phyloP scores from a whole-genome alignment of 371 early-diverging fungal species.

The Mucor circinelloides region DNA sequence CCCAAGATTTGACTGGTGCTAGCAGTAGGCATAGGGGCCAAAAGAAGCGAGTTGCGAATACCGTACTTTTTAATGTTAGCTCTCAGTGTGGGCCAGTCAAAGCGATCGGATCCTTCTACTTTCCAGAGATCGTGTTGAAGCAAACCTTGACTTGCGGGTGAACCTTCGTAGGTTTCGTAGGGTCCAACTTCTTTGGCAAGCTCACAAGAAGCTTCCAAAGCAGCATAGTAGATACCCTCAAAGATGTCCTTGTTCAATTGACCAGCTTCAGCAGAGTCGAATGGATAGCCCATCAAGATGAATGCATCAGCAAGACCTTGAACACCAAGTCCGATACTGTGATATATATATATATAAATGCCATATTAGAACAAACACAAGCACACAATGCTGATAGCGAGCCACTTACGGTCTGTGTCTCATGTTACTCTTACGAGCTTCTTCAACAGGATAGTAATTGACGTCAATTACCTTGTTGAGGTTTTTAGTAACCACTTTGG shows the following conservation, averaged over 20 bases:
- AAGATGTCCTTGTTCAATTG: constrained; percentile 93
- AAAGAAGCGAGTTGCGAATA: constrained; percentile 97
- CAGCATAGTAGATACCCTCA: constrained; percentile 98
- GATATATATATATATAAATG: not conserved
- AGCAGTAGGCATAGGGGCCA: constrained; percentile 99
- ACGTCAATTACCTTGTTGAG: constrained; percentile 98
- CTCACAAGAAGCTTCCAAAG: constrained; percentile 95
- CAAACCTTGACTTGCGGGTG: constrained; percentile 91
- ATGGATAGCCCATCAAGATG: constrained; percentile 93
- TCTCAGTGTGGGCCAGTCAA: constrained; percentile 94
- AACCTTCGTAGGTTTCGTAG: constrained; percentile 92
- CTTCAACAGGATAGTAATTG: constrained; percentile 96
- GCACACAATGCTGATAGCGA: not conserved
- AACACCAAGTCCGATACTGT: constrained; percentile 94
- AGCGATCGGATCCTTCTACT: constrained; percentile 76
- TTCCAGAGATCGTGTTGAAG: constrained; percentile 98
- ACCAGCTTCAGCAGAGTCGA: constrained; percentile 93
- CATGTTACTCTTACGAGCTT: constrained; percentile 90
- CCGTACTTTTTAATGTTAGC: constrained; percentile 88
- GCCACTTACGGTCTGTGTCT: constrained; percentile 85
- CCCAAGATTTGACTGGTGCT: constrained; percentile 99
- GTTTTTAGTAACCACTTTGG: constrained; percentile 88
- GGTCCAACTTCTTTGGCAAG: constrained; percentile 85
- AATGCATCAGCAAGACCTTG: constrained; percentile 99
- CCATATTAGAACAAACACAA: not conserved